Base-by-base conservation (phyloP, 371 early-diverging fungal species). In the Circinella umbellata region DNA sequence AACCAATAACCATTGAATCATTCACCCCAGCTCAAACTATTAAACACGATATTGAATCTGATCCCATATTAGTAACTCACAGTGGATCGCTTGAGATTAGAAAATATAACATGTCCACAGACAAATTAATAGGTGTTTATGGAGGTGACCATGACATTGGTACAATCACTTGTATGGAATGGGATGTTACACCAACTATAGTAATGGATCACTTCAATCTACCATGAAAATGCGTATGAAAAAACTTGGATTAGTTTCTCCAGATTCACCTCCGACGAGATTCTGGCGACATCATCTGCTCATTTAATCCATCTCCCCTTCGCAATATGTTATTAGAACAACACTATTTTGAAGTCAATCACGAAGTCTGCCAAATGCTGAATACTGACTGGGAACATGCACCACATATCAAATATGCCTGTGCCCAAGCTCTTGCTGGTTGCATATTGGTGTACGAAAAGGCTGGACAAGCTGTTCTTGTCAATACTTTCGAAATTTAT, bases 161-260 rank as follows among this genome's bases (percentile, higher is more conserved):
- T 4, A 71, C 61, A 11, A 69, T 86, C 15, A 79, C 80, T 1
- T 80, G 78, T 39, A 76, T 85, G 62, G 68, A 79, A 67, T 83
- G 82, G 80, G 82, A 85, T 65, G 75, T 35, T 10, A 49, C 69
- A 5, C 62, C 61, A 8, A 61, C 75, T 13, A 37, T 73, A 8
- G 77, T 75, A 51, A 63, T 9, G 76, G 15, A 9, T 64, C 70
- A 10, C 64, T 75, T 18, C 75, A 73, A 18, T 59, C 71, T 51
- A 55, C 63, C 1, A n/a, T 69, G 69, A 69, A 69, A 53, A 8
- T 63, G 63, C 49, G 53, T 8, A 59, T 36, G 17, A 59, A 39
- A 14, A 38, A 14, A 42, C 6, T 17, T 35, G 49, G 39, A 13
- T 3, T 27, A 47, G 34, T 18, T 9, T 9, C 42, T 9, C 42